Evolutionary conservation across 495 filamentous ascomycete genomes (phyloP).

Genomic region (Neurospora sp.): DNA sequence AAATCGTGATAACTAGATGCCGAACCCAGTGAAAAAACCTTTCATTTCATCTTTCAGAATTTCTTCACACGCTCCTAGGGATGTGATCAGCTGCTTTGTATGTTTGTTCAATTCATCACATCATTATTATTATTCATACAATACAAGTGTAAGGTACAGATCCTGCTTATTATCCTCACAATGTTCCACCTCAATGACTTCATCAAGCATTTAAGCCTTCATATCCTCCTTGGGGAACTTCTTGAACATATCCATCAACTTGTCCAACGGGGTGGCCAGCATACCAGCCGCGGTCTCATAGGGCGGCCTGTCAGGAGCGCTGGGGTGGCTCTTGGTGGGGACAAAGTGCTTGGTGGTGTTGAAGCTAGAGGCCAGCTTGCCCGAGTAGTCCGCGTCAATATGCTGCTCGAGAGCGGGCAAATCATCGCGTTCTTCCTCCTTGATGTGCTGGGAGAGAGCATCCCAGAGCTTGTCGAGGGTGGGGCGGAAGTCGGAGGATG

Average conservation of each 20-base stretch:
- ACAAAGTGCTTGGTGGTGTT: conserved; percentile 51
- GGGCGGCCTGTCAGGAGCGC: conserved; percentile 38
- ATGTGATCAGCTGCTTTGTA: background rate
- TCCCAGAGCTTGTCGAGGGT: conserved; percentile 43
- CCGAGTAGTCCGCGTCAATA: conserved; percentile 28
- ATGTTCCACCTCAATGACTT: background rate
- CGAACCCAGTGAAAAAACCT: too few species aligned
- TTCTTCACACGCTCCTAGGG: background rate
- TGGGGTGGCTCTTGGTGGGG: conserved; percentile 47
- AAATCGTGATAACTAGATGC: too few species aligned
- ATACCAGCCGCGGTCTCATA: conserved; percentile 41
- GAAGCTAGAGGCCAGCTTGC: conserved; percentile 41
- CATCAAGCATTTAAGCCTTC: background rate
- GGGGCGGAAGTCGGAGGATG: conserved; percentile 38
- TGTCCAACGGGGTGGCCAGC: conserved; percentile 43
- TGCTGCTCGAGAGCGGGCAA: conserved; percentile 44
- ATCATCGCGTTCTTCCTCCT: conserved; percentile 49
- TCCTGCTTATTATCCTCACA: background rate
- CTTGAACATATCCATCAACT: conserved; percentile 36
- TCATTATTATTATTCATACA: background rate
- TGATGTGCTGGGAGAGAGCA: conserved; percentile 46
- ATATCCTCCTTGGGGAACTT: conserved; percentile 29
- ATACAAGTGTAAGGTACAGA: background rate
- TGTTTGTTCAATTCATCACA: background rate
- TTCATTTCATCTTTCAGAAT: too few species aligned